Conservation (phyloP, 2,329 filamentous ascomycete genomes). For the Nemania abortiva region DNA sequence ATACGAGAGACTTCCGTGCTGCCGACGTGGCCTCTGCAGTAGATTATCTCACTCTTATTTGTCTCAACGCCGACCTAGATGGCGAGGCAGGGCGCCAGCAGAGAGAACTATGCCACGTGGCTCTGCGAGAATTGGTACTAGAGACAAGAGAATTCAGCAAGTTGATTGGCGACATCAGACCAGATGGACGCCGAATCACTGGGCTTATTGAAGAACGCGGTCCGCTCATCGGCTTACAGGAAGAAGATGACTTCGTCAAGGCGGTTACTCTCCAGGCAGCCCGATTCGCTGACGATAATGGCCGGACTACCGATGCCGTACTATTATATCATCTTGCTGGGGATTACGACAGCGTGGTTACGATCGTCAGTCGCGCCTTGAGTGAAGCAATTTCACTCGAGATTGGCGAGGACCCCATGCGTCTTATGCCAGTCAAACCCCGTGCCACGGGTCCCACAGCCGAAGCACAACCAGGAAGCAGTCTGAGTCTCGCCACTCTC, state of each 20-base stretch:
- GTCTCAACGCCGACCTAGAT: slow-evolving; percentile 86
- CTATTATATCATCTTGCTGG: slow-evolving; percentile 93
- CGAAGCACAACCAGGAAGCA: slow-evolving; percentile 62
- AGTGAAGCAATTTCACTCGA: slow-evolving; percentile 91
- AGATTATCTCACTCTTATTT: slow-evolving; percentile 92
- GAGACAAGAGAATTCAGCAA: slow-evolving; percentile 97
- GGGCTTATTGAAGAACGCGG: slow-evolving; percentile 90
- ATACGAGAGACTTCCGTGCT: slow-evolving; percentile 94
- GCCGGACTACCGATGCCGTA: slow-evolving; percentile 92
- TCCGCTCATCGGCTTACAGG: slow-evolving; percentile 80
- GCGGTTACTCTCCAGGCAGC: slow-evolving; percentile 95
- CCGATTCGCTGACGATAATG: slow-evolving; percentile 92
- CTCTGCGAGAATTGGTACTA: slow-evolving; percentile 91
- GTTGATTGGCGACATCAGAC: slow-evolving; percentile 89
- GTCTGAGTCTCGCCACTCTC: slow-evolving; percentile 70
- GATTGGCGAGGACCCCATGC: slow-evolving; percentile 83
- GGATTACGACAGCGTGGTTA: slow-evolving; percentile 94
- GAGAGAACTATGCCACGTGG: slow-evolving; percentile 87
- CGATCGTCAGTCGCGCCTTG: slow-evolving; percentile 88
- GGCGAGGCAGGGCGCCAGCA: slow-evolving; percentile 82
- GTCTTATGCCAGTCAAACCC: slow-evolving; percentile 83
- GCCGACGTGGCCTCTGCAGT: slow-evolving; percentile 90
- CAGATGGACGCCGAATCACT: slow-evolving; percentile 85
- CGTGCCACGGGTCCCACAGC: slow-evolving; percentile 61
- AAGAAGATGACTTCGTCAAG: slow-evolving; percentile 86